Percentiles rank a stretch among this genome's conserved stretches.
Conservation (phyloP, 1,284 basidiomycete species). For the Moniliella sp. region DNA sequence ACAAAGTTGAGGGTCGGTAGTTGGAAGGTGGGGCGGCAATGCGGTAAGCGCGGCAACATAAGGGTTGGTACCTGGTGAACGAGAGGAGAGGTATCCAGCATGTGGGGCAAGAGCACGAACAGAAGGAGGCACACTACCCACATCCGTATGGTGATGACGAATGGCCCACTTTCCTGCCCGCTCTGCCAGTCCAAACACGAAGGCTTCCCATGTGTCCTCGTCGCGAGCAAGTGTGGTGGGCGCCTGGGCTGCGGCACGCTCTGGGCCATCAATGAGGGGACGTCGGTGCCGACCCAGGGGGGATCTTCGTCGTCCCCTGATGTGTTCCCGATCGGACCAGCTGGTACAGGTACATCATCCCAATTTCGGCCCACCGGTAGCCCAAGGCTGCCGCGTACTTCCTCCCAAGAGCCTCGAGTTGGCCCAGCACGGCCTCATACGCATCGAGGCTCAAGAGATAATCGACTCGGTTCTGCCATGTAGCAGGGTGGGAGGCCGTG, state of each 20-base stretch:
- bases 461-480: conserved; percentile 66
- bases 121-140: too few species aligned
- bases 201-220: conserved; percentile 68
- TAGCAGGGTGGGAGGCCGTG: conserved; percentile 61
- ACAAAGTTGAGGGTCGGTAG: conserved; percentile 51
- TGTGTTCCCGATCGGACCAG: conserved; percentile 46
- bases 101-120: too few species aligned
- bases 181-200: conserved; percentile 76
- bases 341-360: conserved; percentile 19
- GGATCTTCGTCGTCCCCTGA: too few species aligned
- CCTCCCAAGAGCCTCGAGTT: conserved; percentile 49
- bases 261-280: too few species aligned
- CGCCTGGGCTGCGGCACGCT: conserved; percentile 66
- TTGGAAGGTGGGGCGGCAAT: conserved; percentile 72
- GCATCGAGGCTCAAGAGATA: conserved; percentile 71
- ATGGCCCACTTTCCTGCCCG: conserved; percentile 60
- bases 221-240: conserved; percentile 67
- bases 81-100: conserved; percentile 81
- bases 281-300: too few species aligned
- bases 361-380: conserved; percentile 42
- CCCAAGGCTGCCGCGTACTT: conserved; percentile 13
- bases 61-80: conserved; percentile 57
- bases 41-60: conserved; percentile 67
- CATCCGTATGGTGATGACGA: too few species aligned
- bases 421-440: conserved; percentile 70